Percentiles rank a stretch among this genome's conserved stretches.
These are phyloP conservation scores for Pisolithus microcarpus DNA, from an alignment of 768 basidiomycete species.

Conservation along the genomic window DNA sequence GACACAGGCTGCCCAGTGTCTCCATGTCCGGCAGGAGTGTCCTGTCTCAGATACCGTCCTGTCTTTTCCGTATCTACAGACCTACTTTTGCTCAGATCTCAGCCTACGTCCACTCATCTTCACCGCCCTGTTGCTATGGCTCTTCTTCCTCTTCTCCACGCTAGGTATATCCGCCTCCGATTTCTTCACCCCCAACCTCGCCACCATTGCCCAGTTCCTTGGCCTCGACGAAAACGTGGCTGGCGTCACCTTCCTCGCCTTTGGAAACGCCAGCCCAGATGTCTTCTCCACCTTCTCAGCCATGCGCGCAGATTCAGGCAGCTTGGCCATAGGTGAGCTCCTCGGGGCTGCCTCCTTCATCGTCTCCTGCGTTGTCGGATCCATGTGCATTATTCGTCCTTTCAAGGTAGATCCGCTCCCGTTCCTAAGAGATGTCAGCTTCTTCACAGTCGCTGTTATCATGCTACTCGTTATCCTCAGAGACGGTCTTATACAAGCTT, in stretches of 20 bases:
- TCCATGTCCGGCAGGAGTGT: conserved; percentile 55
- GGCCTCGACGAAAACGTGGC: conserved; percentile 90
- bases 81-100: conserved; percentile 62
- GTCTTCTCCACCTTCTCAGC: conserved; percentile 95
- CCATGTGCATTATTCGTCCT: conserved; percentile 96
- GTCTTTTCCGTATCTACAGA: conserved; percentile 57
- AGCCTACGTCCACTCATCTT: conserved; percentile 56
- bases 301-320: conserved; percentile 77
- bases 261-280: conserved; percentile 96
- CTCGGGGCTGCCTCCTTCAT: conserved; percentile 95
- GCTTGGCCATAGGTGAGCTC: conserved; percentile 90
- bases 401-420: conserved; percentile 76
- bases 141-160: conserved; percentile 89
- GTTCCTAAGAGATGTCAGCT: conserved; percentile 91
- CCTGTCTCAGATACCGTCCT: conserved; percentile 56
- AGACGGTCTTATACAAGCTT: conserved; percentile 63
- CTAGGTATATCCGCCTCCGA: conserved; percentile 93
- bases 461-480: conserved; percentile 69
- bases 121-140: conserved; percentile 63
- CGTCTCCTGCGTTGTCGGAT: conserved; percentile 91
- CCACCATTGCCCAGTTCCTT: conserved; percentile 78
- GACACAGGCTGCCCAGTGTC: conserved; percentile 47
- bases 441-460: conserved; percentile 81
- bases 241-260: conserved; percentile 93
- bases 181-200: conserved; percentile 96